Evolutionary conservation across 2,329 filamentous ascomycete species (phyloP).

Genomic region (Claviceps digitariae): DNA sequence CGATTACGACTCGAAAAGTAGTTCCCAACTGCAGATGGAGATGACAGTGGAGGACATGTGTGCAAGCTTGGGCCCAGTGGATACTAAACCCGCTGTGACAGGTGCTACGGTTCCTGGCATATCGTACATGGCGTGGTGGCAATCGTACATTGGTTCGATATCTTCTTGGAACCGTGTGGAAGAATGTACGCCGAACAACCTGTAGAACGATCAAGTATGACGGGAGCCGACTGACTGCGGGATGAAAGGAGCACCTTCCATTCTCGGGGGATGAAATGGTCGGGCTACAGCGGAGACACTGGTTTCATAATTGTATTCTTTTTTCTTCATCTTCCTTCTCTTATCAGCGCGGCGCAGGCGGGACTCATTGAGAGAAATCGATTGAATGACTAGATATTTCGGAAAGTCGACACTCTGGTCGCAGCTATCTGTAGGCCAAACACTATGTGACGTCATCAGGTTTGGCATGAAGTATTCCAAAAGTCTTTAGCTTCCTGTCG

Average conservation of each 20-base stretch:
- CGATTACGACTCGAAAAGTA: neutral
- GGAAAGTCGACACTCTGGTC: neutral
- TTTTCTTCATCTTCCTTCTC: neutral
- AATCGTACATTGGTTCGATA: constrained; percentile 1
- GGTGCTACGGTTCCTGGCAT: neutral
- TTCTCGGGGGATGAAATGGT: neutral
- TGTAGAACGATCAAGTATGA: neutral
- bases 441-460: neutral
- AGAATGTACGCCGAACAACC: neutral
- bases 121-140: constrained; percentile 5
- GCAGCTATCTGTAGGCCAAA: neutral
- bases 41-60: neutral
- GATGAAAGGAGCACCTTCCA: neutral
- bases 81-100: neutral
- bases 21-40: neutral
- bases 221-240: neutral
- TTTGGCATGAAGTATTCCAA: neutral
- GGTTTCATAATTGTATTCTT: neutral
- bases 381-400: neutral
- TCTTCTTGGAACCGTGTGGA: neutral
- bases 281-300: neutral
- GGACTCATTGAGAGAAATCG: neutral
- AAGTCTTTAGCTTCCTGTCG: neutral
- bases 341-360: neutral
- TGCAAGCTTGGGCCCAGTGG: neutral